Evolutionary conservation across 805 yeast species (phyloP).

Genomic region (Candida michaelii): DNA sequence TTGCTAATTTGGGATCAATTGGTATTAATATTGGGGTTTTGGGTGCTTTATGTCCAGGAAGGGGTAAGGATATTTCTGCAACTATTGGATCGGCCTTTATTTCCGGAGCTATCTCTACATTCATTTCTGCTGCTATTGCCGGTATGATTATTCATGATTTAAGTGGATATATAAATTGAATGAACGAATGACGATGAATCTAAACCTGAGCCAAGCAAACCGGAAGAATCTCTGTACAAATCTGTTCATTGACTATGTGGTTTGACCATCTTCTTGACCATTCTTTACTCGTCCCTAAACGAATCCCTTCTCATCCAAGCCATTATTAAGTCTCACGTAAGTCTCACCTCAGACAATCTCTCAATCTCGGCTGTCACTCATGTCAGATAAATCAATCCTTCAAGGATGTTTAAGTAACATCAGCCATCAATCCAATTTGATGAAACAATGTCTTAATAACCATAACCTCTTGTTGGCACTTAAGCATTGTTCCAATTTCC

Average conservation of each 20-base stretch:
- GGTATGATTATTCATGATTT: conserved; percentile 61
- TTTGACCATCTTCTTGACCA: no score
- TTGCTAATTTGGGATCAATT: conserved; percentile 60
- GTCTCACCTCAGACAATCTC: no score
- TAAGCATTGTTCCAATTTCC: conserved; percentile 79
- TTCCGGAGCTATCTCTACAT: conserved; percentile 54
- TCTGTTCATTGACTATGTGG: no score
- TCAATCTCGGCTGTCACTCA: not conserved
- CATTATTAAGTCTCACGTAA: no score
- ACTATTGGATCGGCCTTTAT: conserved; percentile 49
- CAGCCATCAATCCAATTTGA: conserved; percentile 66
- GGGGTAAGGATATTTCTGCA: conserved; percentile 47
- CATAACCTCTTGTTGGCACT: conserved; percentile 78
- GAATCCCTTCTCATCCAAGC: no score
- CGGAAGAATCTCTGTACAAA: no score
- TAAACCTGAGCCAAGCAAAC: no score
- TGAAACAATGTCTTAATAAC: conserved; percentile 73
- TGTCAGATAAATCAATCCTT: conserved; percentile 15
- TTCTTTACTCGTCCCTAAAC: not conserved
- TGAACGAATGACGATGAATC: no score
- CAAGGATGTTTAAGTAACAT: conserved; percentile 43
- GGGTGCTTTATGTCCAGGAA: conserved; percentile 52
- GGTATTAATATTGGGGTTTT: conserved; percentile 64
- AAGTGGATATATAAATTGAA: conserved; percentile 19
- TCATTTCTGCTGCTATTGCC: conserved; percentile 58